Conservation (phyloP, 2,329 filamentous ascomycete species). For the Stachybotrys chlorohalonatus region DNA sequence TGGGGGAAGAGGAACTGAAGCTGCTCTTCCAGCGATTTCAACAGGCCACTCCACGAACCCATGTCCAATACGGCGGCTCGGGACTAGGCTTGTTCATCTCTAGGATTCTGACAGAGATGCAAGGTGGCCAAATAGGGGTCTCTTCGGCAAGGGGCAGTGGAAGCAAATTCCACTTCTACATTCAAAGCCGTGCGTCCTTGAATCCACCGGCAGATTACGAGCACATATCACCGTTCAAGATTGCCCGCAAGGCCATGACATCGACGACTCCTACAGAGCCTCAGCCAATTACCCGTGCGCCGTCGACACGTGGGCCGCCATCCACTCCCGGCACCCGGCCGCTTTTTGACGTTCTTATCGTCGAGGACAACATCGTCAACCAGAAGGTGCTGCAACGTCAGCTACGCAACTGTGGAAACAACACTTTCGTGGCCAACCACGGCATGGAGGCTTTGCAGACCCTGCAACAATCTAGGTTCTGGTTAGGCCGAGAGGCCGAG, state of each 20-base stretch:
- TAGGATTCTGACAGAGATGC: conserved; percentile 64
- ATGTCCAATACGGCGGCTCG: conserved; percentile 64
- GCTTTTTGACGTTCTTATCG: conserved; percentile 49
- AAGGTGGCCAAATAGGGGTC: conserved; percentile 71
- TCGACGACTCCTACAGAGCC: conserved; percentile 8
- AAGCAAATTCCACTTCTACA: conserved; percentile 69
- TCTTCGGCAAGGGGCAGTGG: conserved; percentile 57
- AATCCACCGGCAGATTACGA: conserved; percentile 28
- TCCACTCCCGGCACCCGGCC: conserved; percentile 13
- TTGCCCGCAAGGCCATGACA: conserved; percentile 18
- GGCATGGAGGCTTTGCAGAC: conserved; percentile 53
- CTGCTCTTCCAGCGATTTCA: conserved; percentile 60
- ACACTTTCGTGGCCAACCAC: conserved; percentile 55
- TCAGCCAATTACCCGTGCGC: conserved; percentile 3
- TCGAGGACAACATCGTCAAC: conserved; percentile 61
- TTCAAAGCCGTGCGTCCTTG: conserved; percentile 54
- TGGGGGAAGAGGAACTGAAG: conserved; percentile 56
- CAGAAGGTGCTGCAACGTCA: conserved; percentile 55
- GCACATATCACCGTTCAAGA: conserved; percentile 23
- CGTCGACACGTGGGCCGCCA: conserved; percentile 6
- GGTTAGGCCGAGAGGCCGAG: conserved; percentile 36
- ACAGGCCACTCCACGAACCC: conserved; percentile 58
- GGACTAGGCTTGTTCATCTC: conserved; percentile 69
- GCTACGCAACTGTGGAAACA: conserved; percentile 50
- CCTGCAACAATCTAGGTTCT: conserved; percentile 46